These are phyloP conservation scores for Calonectria multiphialidica DNA, from an alignment of 2,329 filamentous ascomycete species.

Conservation along the genomic window DNA sequence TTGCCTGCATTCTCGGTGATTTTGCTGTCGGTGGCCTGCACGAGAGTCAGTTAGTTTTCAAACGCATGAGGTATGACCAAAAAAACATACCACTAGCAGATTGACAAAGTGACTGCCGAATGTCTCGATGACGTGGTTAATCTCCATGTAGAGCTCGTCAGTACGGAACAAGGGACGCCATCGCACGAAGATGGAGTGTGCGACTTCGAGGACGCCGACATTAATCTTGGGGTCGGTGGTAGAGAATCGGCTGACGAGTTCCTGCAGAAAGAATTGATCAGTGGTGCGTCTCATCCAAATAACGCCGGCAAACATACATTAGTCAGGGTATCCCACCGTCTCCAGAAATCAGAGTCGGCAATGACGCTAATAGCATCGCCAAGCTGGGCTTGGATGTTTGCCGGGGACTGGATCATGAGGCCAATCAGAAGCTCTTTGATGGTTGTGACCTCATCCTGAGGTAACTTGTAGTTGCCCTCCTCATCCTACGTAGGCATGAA, in stretches of 20 bases:
- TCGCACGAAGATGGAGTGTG: slow-evolving; percentile 96
- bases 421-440: slow-evolving; percentile 97
- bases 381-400: slow-evolving; percentile 90
- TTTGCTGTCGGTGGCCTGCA: slow-evolving; percentile 74
- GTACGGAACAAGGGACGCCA: slow-evolving; percentile 96
- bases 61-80: not conserved
- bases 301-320: slow-evolving; percentile 64
- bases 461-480: slow-evolving; percentile 92
- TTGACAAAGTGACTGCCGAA: slow-evolving; percentile 88
- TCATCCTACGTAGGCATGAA: slow-evolving; percentile 73
- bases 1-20: slow-evolving; percentile 83
- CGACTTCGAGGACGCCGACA: slow-evolving; percentile 94
- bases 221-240: slow-evolving; percentile 86
- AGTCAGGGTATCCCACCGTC: slow-evolving; percentile 95
- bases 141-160: slow-evolving; percentile 92
- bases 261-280: slow-evolving; percentile 57
- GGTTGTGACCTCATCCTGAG: slow-evolving; percentile 82
- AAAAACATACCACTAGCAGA: slow-evolving; percentile 74
- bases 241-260: slow-evolving; percentile 90
- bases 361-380: slow-evolving; percentile 98
- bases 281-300: not conserved
- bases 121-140: slow-evolving; percentile 91
- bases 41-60: slow-evolving; percentile 31
- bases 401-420: slow-evolving; percentile 92
- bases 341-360: slow-evolving; percentile 97